Percentiles rank a stretch among this genome's conserved stretches.
These are phyloP conservation scores for Fusarium nanum DNA, from an alignment of 2,329 filamentous ascomycete genomes.

Conservation along the genomic window DNA sequence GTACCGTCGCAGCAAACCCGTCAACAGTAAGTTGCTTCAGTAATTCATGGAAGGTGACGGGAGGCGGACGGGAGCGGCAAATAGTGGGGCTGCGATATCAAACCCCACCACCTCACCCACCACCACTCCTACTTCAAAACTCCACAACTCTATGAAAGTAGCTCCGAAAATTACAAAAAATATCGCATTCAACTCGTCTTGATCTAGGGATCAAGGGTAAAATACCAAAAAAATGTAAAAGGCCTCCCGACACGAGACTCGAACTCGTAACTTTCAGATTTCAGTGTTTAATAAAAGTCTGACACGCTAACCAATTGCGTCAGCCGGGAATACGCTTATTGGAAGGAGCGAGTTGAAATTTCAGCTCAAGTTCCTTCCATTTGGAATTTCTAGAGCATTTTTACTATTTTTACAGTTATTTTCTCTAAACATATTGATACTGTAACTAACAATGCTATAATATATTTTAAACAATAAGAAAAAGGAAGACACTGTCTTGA, in stretches of 20 bases:
- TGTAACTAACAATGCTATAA: too few species aligned
- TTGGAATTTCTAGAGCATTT: neutral
- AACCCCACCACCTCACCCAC: neutral
- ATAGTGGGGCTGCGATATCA: neutral
- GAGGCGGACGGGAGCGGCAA: neutral
- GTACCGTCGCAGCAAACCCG: neutral
- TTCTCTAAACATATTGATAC: too few species aligned
- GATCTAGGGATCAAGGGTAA: accelerated
- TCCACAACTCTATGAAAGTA: neutral
- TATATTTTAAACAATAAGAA: too few species aligned
- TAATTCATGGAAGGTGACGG: neutral
- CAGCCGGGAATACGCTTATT: neutral
- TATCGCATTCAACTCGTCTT: neutral
- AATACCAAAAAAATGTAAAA: accelerated
- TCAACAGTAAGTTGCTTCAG: neutral
- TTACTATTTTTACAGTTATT: neutral
- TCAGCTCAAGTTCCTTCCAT: neutral
- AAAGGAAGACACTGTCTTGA: too few species aligned
- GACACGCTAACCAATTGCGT: constrained; percentile 31
- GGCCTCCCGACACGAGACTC: accelerated
- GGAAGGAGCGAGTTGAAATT: neutral
- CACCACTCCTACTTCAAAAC: neutral
- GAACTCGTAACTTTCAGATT: constrained; percentile 14
- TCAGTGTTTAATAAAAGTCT: neutral
- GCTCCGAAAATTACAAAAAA: neutral